Evolutionary conservation across 2,329 filamentous ascomycete genomes (phyloP), one percentile per base, ranked within the genome.

Genomic region (Colletotrichum kahawae): DNA sequence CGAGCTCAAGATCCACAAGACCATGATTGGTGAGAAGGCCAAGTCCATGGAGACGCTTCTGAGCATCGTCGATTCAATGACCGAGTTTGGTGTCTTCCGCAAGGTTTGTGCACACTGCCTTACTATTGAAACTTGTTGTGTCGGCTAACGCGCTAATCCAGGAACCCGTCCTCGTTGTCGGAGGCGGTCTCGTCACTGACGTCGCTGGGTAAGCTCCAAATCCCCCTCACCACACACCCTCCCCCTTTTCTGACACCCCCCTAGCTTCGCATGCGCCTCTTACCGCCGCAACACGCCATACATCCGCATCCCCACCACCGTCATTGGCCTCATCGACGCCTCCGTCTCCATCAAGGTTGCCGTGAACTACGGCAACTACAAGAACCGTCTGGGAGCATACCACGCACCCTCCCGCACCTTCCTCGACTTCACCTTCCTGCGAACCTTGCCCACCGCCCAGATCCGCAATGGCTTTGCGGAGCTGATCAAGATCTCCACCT

Each of bases 321-420:
- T 95, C 77, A 94, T 95, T 80, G 93, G 93, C 12, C 87, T 95
- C 63, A 95, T 95, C 75, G 93, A 95, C 80, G 93, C 93, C 4
- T 93, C 92, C 21, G 93, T 95, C 66, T 93, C 91, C 43, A 95
- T 95, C 87, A 94, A 95, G 81, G 93, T 95, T n/a, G 93, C 92
- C 14, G 93, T 95, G 79, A 95, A 95, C 85, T 94, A 94, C 79
- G 92, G 92, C 81, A 91, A 92, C 82, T 93, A 94, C 87, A 95
- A 95, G 88, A 95, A 95, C 84, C 88, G 92, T 14, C 88, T 95
- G 0, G 93, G 93, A 33, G 93, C 93, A 5, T 95, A 95, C 81
- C 93, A 95, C 79, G 93, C 93, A 0, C 93, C 93, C 0, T 88
- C 91, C 63, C 91, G 93, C 80, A 95, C 93, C 1, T 94, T 95